Evolutionary conservation across 768 basidiomycete genomes (phyloP).

Genomic region (Phlegmacium glaucopus): DNA sequence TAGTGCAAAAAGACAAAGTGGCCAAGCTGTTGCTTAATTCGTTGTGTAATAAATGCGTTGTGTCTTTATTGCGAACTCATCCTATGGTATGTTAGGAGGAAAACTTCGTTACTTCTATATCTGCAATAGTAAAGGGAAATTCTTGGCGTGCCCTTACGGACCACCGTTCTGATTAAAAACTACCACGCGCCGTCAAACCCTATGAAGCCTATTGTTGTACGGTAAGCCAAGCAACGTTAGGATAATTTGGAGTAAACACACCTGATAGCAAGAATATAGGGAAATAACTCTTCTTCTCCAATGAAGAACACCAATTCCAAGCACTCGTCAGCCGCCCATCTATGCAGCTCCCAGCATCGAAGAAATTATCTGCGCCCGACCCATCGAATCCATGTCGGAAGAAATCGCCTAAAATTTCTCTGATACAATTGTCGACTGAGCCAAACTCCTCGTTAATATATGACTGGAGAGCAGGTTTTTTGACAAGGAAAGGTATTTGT

Average conservation of each 20-base stretch:
- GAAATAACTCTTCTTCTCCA: conserved; percentile 88
- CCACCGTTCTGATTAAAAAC: conserved; percentile 6
- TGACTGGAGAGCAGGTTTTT: conserved; percentile 66
- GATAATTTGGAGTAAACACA: conserved; percentile 28
- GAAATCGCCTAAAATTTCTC: conserved; percentile 79
- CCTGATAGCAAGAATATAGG: conserved; percentile 74
- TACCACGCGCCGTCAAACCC: conserved; percentile 89
- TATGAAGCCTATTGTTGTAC: conserved; percentile 54
- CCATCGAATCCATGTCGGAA: conserved; percentile 89
- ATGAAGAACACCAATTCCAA: conserved; percentile 86
- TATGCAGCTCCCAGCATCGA: conserved; percentile 82
- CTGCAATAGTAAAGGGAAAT: no score
- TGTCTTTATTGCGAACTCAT: no score
- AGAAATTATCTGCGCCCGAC: conserved; percentile 89
- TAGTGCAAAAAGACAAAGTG: conserved; percentile 46
- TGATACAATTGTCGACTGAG: conserved; percentile 60
- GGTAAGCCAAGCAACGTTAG: background rate
- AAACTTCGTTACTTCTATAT: no score
- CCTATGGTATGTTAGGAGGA: no score
- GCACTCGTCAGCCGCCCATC: conserved; percentile 86
- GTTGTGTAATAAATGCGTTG: background rate
- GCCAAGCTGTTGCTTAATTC: conserved; percentile 26
- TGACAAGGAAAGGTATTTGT: conserved; percentile 62
- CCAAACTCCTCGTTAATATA: conserved; percentile 86
- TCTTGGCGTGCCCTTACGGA: background rate